These are phyloP conservation scores for Tolypocladium paradoxum DNA, from an alignment of 2,329 filamentous ascomycete species.

Conservation along the genomic window DNA sequence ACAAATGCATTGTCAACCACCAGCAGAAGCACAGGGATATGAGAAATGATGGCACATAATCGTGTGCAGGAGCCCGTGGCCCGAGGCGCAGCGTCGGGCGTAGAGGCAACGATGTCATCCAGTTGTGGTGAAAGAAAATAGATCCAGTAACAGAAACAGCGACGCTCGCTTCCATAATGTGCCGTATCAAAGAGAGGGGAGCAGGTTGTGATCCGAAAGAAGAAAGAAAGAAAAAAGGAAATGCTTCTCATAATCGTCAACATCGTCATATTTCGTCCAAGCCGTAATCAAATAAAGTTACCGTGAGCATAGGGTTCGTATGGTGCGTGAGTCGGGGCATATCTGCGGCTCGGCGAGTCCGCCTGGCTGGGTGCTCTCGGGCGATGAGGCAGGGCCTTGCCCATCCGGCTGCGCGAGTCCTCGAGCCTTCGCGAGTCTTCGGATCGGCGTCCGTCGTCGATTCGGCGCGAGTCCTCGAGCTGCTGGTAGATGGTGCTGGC, in stretches of 20 bases:
- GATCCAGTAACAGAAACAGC: slow-evolving; percentile 7
- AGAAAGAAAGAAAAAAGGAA: slow-evolving; percentile 10
- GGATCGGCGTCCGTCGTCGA: slow-evolving; percentile 1
- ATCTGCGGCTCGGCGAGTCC: slow-evolving; percentile 28
- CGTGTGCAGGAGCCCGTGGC: not conserved
- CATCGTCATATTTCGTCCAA: slow-evolving; percentile 17
- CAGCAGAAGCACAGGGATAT: slow-evolving; percentile 13
- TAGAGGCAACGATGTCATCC: slow-evolving; percentile 1
- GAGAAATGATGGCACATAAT: not conserved
- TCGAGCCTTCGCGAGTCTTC: slow-evolving; percentile 32
- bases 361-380: slow-evolving; percentile 39
- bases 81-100: slow-evolving; percentile 10
- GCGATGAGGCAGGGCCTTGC: slow-evolving; percentile 30
- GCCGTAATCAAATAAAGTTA: slow-evolving; percentile 19
- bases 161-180: slow-evolving; percentile 9
- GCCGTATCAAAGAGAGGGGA: not conserved
- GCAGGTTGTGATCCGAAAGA: slow-evolving; percentile 8
- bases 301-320: slow-evolving; percentile 19
- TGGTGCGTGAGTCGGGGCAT: slow-evolving; percentile 13
- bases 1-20: slow-evolving; percentile 12
- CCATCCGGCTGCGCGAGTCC: slow-evolving; percentile 30
- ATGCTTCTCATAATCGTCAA: slow-evolving; percentile 17
- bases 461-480: slow-evolving; percentile 30
- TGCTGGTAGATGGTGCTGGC: slow-evolving; percentile 35
- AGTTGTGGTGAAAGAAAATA: slow-evolving; percentile 13